A percentile compares a stretch with the other conserved stretches of the same genome.
These are phyloP conservation scores for Cucurbitaria berberidis DNA, from an alignment of 2,329 filamentous ascomycete species.

Conservation along the genomic window DNA sequence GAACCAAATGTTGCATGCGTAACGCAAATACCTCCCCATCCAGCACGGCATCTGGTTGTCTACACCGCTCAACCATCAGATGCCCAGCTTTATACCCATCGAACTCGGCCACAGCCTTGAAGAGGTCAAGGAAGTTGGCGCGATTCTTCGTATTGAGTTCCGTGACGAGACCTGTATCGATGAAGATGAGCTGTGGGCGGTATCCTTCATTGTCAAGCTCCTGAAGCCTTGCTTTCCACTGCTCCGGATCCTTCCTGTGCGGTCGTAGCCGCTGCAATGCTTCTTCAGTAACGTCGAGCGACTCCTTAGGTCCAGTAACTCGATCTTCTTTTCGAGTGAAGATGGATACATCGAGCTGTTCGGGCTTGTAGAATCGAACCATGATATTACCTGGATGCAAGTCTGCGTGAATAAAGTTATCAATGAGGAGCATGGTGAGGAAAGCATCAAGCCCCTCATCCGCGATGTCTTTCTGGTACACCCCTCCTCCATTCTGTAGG, in stretches of 20 bases:
- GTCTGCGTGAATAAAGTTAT: slow-evolving; percentile 98
- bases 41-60: slow-evolving; percentile 87
- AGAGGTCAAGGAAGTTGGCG: slow-evolving; percentile 90
- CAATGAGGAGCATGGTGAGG: slow-evolving; percentile 91
- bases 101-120: slow-evolving; percentile 94
- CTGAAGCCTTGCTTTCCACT: slow-evolving; percentile 76
- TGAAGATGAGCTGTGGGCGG: slow-evolving; percentile 93
- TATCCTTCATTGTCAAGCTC: slow-evolving; percentile 87
- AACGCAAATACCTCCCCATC: slow-evolving; percentile 90
- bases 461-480: slow-evolving; percentile 92
- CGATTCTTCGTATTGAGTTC: slow-evolving; percentile 88
- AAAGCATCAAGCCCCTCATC: slow-evolving; percentile 96
- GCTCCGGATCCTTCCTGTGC: slow-evolving; percentile 67
- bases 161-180: slow-evolving; percentile 94
- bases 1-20: slow-evolving; percentile 94
- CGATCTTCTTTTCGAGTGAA: slow-evolving; percentile 48
- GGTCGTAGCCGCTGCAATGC: slow-evolving; percentile 82
- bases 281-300: slow-evolving; percentile 82
- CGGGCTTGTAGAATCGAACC: slow-evolving; percentile 94
- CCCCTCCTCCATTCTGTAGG: slow-evolving; percentile 86
- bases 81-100: slow-evolving; percentile 95
- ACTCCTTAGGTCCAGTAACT: slow-evolving; percentile 52
- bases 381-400: slow-evolving; percentile 98
- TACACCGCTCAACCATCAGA: slow-evolving; percentile 94
- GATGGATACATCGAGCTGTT: slow-evolving; percentile 70